These are phyloP conservation scores for Allium fistulosum DNA, from an alignment of 106 monocot species.

Conservation along the genomic window DNA sequence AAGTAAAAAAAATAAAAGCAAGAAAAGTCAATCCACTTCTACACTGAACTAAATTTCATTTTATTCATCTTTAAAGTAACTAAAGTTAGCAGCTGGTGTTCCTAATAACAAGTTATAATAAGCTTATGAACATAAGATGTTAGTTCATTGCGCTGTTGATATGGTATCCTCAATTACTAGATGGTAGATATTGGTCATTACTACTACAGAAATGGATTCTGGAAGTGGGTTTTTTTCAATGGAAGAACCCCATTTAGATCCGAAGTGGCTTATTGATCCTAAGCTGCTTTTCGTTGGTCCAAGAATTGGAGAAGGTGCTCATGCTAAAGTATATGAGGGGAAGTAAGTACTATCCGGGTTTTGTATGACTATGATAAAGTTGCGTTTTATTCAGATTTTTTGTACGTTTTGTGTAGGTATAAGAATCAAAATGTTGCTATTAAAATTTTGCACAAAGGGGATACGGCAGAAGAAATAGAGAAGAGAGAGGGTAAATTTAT, in stretches of 20 bases:
- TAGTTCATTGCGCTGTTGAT: not conserved
- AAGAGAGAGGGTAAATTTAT: slow-evolving; percentile 83
- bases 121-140: no score
- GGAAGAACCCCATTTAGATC: slow-evolving; percentile 50
- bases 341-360: slow-evolving; percentile 40
- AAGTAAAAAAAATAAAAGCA: no score
- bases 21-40: no score
- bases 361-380: no score
- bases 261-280: slow-evolving; percentile 84
- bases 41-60: no score
- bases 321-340: slow-evolving; percentile 91
- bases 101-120: no score
- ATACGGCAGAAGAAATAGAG: slow-evolving; percentile 58
- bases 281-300: slow-evolving; percentile 87
- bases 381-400: not conserved
- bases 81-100: no score
- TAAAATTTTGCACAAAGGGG: slow-evolving; percentile 83
- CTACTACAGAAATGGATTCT: slow-evolving; percentile 39
- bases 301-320: slow-evolving; percentile 87
- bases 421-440: slow-evolving; percentile 94
- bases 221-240: slow-evolving; percentile 43
- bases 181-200: slow-evolving; percentile 21
- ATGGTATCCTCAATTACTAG: not conserved
- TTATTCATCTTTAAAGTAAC: no score
- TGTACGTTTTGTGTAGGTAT: slow-evolving; percentile 39